Conservation (phyloP, 208 protist species). For the Acanthamoeba healyi region DNA sequence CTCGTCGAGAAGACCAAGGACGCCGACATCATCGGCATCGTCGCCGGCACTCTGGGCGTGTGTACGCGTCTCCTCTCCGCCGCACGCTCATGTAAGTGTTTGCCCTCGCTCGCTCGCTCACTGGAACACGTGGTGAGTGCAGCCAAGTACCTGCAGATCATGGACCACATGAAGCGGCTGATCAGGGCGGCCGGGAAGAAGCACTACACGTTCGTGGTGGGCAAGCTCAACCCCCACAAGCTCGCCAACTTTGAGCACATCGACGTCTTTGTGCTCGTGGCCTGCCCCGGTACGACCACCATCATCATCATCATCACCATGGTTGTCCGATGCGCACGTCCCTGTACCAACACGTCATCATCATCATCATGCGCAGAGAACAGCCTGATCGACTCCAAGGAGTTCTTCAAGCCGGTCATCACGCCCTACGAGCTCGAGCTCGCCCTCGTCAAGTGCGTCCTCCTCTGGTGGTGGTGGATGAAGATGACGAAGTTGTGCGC, state of each 20-base stretch:
- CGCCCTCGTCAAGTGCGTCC: constrained; percentile 77
- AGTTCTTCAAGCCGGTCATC: constrained; percentile 87
- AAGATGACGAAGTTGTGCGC: too few species aligned
- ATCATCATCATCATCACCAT: too few species aligned
- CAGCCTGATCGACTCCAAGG: constrained; percentile 84
- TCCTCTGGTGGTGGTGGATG: too few species aligned
- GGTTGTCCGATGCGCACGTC: too few species aligned
- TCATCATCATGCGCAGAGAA: too few species aligned
- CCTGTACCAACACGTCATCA: too few species aligned
- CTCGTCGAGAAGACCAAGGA: constrained; percentile 86
- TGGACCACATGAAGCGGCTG: constrained; percentile 81
- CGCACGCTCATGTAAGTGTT: too few species aligned
- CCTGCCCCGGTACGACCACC: neutral
- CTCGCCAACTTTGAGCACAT: constrained; percentile 87
- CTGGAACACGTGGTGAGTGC: too few species aligned
- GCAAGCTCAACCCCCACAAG: constrained; percentile 88
- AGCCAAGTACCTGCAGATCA: constrained; percentile 81
- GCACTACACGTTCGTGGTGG: constrained; percentile 86
- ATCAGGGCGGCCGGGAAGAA: constrained; percentile 84
- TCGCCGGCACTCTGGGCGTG: constrained; percentile 86
- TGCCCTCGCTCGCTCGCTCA: too few species aligned
- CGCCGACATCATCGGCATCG: constrained; percentile 86
- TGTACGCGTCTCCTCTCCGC: neutral
- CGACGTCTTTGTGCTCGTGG: constrained; percentile 68
- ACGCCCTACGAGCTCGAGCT: constrained; percentile 89